Base-by-base conservation (phyloP, 306 rosid species). In the Mucuna pruriens region DNA sequence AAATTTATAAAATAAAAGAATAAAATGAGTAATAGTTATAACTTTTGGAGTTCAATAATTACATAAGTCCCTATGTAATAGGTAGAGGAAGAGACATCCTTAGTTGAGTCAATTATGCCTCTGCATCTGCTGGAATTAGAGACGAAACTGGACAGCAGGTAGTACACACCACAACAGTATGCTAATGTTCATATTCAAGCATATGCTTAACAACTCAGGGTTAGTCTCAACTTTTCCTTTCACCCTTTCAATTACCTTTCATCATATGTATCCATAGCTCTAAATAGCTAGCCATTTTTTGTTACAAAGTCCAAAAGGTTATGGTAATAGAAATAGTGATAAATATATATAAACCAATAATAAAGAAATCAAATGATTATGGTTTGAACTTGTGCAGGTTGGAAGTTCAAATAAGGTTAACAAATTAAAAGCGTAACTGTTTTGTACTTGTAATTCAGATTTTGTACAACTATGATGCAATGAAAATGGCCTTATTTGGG, bases 101-200 rank as follows among this genome's bases (percentile, higher is more conserved):
- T 17, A 72, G 5, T 66, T 98, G 99, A 75, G 93, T 92, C 7
- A 95, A 95, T 76, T 95, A 88, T 86, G 99, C 99, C 46, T 95
- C 99, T 2, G 99, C 98, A 51, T 98, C 99, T 36, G 98, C 99
- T 2, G 99, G 98, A 81, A 95, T 95, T 9, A 89, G 98, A 85
- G 97, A 93, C 7, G 99, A 93, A 88, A 95, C 98, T 8, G 99
- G 99, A 38, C 97, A 69, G 15, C 83, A 84, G 67, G 38, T 92
- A 80, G 6, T 95, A 10, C 74, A 88, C 99, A n/a, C 90, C 97
- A 5, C 91, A 89, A 6, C 79, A 93, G 17, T 95, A 87, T 78
- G 93, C 99, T 63, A 31, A 84, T 84, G 84, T 64, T 38, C 99
- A 93, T 38, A 65, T 93, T 42, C 89, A 90, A 77, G 85, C 86